A percentile compares a stretch with the other conserved stretches of the same genome.
Evolutionary conservation across 805 yeast species (phyloP).

Genomic region (Candida pseudoglaebosa): DNA sequence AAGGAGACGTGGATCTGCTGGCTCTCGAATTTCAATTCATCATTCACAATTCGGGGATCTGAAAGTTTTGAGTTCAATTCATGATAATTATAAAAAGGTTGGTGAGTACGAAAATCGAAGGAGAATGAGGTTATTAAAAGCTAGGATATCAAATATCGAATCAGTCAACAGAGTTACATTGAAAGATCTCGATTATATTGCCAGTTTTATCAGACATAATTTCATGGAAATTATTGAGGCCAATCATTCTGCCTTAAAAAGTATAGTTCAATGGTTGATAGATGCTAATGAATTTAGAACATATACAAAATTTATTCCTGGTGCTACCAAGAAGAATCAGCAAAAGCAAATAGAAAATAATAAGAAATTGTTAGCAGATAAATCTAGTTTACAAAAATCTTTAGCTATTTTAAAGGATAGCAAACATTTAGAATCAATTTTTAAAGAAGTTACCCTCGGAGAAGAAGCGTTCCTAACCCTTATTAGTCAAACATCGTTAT

Average conservation of each 20-base stretch:
- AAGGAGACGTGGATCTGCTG: constrained; percentile 11
- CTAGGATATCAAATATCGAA: constrained; percentile 14
- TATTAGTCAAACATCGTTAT: constrained; percentile 21
- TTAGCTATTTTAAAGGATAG: constrained; percentile 10
- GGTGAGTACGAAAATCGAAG: constrained; percentile 23
- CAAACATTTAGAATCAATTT: constrained; percentile 7
- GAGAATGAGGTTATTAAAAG: constrained; percentile 16
- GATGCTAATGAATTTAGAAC: constrained; percentile 27
- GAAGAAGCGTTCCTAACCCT: constrained; percentile 24
- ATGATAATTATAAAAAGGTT: constrained; percentile 26
- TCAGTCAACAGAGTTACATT: constrained; percentile 12
- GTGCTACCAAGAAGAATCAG: constrained; percentile 8
- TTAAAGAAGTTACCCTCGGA: constrained; percentile 11
- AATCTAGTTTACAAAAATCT: constrained; percentile 8
- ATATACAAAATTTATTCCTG: constrained; percentile 14
- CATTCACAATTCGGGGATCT: not conserved
- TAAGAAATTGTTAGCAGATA: constrained; percentile 11
- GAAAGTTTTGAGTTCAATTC: constrained; percentile 12
- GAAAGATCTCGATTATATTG: constrained; percentile 23
- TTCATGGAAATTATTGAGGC: constrained; percentile 15
- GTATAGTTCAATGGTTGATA: constrained; percentile 20
- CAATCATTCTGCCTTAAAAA: constrained; percentile 14
- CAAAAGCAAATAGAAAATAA: constrained; percentile 14
- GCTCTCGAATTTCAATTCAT: constrained; percentile 1
- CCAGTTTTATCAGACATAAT: constrained; percentile 16